Evolutionary conservation across 352 stramenopile genomes (phyloP), one percentile per base, ranked within the genome.

Genomic region (Pythium phragmiticola): DNA sequence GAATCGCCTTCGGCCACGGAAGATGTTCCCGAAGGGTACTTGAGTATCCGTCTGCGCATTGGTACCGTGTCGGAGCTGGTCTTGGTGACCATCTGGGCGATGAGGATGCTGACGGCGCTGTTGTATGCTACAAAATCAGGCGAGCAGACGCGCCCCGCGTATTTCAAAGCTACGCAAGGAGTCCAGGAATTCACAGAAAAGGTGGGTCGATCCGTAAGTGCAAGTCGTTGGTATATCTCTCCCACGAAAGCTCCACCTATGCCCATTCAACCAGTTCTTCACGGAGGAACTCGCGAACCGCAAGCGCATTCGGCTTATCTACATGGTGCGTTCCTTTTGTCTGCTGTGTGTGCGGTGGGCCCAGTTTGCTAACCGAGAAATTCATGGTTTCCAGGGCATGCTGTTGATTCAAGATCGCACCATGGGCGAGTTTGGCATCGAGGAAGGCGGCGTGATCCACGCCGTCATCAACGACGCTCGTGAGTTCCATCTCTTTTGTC

Each of bases 391-490:
- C 6, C 33, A 84, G 76, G 82, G 82, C 3, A 90, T 93, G 82
- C 68, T 93, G 51, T 68, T 93, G 17, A 68, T 87, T 34, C 69
- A 67, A 23, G 78, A 74, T 54, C 78, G 78, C 13, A 76, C 72
- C 0, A 88, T 93, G 78, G 80, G 82, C n/a, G 80, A 89, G 57
- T 93, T 89, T 52, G 77, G 82, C 45, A 89, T 91, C 49, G 82
- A 89, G 64, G 77, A 90, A 46, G 74, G 84, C 51, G 78, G 82
- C 7, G 82, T 93, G 17, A 88, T 93, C 56, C 80, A 93, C 63
- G 78, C 74, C 60, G 80, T 93, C 28, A 75, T 93, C 69, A 90
- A 80, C 0, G 76, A 89, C 57, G 75, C 77, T 26, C 74, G 81
- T 90, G 78, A 61, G 81, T 87, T 50, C 30, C 33, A 39, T 37